phyloP scores from a whole-genome alignment of 805 yeast species.

The Starmerella stellata region DNA sequence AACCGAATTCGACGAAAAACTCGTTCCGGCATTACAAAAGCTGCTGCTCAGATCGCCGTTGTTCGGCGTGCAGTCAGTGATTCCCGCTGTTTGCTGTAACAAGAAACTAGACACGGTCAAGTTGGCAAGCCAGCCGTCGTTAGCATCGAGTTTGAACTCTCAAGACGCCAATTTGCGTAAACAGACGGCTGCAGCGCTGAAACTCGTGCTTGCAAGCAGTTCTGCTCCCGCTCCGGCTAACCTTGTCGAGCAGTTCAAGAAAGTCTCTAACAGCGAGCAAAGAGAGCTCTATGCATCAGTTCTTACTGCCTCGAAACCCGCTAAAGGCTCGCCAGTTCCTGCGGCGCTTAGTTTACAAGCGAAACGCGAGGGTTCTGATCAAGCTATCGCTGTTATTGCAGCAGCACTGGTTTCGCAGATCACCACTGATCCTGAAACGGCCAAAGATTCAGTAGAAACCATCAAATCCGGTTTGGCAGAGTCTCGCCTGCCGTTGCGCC shows the following conservation, averaged over 20 bases:
- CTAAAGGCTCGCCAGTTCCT: conserved; percentile 22
- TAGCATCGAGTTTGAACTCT: conserved; percentile 45
- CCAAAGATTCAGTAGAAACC: conserved; percentile 8
- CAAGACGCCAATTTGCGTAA: conserved; percentile 47
- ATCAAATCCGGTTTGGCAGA: conserved; percentile 47
- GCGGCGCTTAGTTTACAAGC: conserved; percentile 34
- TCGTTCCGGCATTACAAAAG: conserved; percentile 53
- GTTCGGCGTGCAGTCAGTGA: conserved; percentile 35
- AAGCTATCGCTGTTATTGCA: conserved; percentile 34
- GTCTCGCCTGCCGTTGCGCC: conserved; percentile 42
- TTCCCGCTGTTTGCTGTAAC: conserved; percentile 32
- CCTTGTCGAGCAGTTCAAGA: conserved; percentile 38
- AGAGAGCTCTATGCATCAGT: conserved; percentile 36
- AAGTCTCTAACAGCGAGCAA: conserved; percentile 46
- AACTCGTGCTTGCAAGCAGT: conserved; percentile 19
- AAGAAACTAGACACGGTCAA: conserved; percentile 27
- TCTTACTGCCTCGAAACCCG: conserved; percentile 20
- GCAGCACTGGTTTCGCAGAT: conserved; percentile 27
- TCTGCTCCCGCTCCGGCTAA: conserved; percentile 32
- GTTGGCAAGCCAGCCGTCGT: conserved; percentile 27
- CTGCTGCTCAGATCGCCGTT: conserved; percentile 67
- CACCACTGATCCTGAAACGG: conserved; percentile 2
- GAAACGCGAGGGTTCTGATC: conserved; percentile 61
- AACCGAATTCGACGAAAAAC: conserved; percentile 23
- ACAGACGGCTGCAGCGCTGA: conserved; percentile 29